A percentile compares a stretch with the other conserved stretches of the same genome.
phyloP scores from a whole-genome alignment of 805 yeast species.

The Wickerhamomyces bisporus region DNA sequence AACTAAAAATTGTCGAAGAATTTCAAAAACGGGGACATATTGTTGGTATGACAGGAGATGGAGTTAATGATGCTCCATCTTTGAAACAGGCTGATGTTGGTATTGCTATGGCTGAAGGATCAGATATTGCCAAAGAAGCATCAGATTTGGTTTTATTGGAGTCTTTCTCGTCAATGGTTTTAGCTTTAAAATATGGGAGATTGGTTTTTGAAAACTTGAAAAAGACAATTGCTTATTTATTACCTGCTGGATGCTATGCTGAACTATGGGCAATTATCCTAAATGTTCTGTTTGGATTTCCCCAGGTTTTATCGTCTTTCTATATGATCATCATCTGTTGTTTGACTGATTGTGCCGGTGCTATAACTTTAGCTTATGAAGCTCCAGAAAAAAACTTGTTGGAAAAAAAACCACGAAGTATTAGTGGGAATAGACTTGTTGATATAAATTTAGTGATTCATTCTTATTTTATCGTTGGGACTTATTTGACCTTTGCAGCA shows the following conservation, averaged over 20 bases:
- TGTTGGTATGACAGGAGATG: constrained; percentile 93
- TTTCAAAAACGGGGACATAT: constrained; percentile 62
- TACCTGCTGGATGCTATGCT: constrained; percentile 49
- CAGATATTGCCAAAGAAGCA: constrained; percentile 24
- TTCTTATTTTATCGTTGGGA: constrained; percentile 39
- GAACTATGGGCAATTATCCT: constrained; percentile 47
- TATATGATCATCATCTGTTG: constrained; percentile 47
- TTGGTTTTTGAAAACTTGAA: constrained; percentile 44
- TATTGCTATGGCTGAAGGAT: constrained; percentile 54
- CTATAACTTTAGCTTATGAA: constrained; percentile 41
- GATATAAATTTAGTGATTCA: constrained; percentile 35
- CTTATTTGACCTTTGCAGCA: constrained; percentile 35
- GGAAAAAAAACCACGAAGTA: constrained; percentile 36
- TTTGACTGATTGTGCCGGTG: constrained; percentile 42
- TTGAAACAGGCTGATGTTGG: constrained; percentile 80
- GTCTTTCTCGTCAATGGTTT: constrained; percentile 27
- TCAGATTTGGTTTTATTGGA: constrained; percentile 21
- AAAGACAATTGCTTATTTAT: constrained; percentile 40
- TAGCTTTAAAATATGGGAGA: constrained; percentile 38
- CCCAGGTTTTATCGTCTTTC: constrained; percentile 44
- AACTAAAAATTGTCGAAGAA: constrained; percentile 42
- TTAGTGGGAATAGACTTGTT: constrained; percentile 36
- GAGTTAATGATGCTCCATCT: constrained; percentile 87
- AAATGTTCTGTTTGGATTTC: constrained; percentile 44
- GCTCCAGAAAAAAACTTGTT: constrained; percentile 38